Evolutionary conservation across 2,329 filamentous ascomycete species (phyloP).

Genomic region (Drechmeria coniospora): DNA sequence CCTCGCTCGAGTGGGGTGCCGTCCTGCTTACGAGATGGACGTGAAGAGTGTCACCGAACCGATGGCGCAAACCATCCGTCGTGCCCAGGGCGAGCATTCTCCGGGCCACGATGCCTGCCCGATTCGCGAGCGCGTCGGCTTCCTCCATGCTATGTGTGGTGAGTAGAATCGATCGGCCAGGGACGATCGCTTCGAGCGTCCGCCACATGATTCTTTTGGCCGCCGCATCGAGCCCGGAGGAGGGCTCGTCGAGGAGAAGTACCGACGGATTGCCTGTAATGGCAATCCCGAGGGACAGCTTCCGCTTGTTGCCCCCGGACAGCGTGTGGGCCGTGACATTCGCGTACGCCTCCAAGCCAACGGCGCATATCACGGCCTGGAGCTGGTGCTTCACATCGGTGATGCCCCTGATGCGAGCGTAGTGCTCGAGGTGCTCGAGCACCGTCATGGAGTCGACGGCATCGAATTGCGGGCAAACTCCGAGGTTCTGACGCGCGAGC

Average conservation of each 20-base stretch:
- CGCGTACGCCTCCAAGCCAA: slow-evolving; percentile 57
- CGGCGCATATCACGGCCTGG: slow-evolving; percentile 59
- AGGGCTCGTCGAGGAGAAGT: slow-evolving; percentile 77
- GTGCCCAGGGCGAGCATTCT: slow-evolving; percentile 77
- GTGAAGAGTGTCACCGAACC: slow-evolving; percentile 64
- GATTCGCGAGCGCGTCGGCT: slow-evolving; percentile 70
- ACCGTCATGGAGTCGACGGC: slow-evolving; percentile 89
- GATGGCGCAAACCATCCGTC: slow-evolving; percentile 52
- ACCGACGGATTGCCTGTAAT: slow-evolving; percentile 86
- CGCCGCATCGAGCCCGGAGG: slow-evolving; percentile 76
- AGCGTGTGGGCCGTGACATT: slow-evolving; percentile 64
- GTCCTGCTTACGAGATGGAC: slow-evolving; percentile 59
- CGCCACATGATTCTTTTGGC: slow-evolving; percentile 90
- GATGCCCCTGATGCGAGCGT: slow-evolving; percentile 71
- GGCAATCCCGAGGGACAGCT: slow-evolving; percentile 75
- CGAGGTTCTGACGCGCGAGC: slow-evolving; percentile 58
- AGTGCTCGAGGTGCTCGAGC: slow-evolving; percentile 72
- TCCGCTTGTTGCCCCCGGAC: slow-evolving; percentile 87
- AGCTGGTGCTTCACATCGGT: slow-evolving; percentile 64
- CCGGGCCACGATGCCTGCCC: slow-evolving; percentile 73
- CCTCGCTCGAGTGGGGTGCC: slow-evolving; percentile 52
- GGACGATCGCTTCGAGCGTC: slow-evolving; percentile 57
- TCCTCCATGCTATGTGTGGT: slow-evolving; percentile 96
- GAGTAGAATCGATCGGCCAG: slow-evolving; percentile 67
- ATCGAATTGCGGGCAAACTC: slow-evolving; percentile 83